Base-by-base conservation (phyloP, 129 eudicot genomes). In the Pulicaria dysenterica region DNA sequence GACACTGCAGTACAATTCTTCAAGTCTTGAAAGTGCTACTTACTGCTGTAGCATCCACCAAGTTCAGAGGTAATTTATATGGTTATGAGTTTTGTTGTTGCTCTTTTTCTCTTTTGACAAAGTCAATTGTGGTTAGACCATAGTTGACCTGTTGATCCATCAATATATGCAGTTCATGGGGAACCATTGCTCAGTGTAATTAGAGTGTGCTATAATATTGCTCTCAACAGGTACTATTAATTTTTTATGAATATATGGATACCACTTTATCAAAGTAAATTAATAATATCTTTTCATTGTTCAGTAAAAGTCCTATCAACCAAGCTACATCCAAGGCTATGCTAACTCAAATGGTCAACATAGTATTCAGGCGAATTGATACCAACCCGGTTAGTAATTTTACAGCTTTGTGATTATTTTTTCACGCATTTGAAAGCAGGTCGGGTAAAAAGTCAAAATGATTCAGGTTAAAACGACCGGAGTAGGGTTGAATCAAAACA, bases 251-350 rank as follows among this genome's bases (percentile, higher is more conserved):
- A 60, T 49, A 24, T 14, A 17, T 55, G 70, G 59, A 55, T 41
- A 67, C 24, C 44, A 14, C 54, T 54, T 46, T 62, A 46, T 19
- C 48, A 65, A 43, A 37, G 49, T 53, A 64, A 73, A 66, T 50
- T 73, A 13, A 82, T 54, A 74, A 56, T 31, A 39, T 63, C 34
- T 68, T 8, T 64, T 80, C 58, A 68, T 50, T 79, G 67, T 66
- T 54, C 74, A 92, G 96, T 90, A 92, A 92, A 90, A 92, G 98
- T 84, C 95, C 90, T 47, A 63, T 92, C 64, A 92, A 92, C 77
- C 98, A 92, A 87, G 96, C 96, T 67, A 92, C 98, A 37, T 82
- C 98, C 75, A 92, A 92, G 82, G 96, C 98, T 66, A 92, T 89
- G 96, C 53, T 92, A 72, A 92, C 92, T n/a, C 98, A 92, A 76